These are phyloP conservation scores for Cephaloascus fragrans DNA, from an alignment of 805 yeast species.

Conservation along the genomic window DNA sequence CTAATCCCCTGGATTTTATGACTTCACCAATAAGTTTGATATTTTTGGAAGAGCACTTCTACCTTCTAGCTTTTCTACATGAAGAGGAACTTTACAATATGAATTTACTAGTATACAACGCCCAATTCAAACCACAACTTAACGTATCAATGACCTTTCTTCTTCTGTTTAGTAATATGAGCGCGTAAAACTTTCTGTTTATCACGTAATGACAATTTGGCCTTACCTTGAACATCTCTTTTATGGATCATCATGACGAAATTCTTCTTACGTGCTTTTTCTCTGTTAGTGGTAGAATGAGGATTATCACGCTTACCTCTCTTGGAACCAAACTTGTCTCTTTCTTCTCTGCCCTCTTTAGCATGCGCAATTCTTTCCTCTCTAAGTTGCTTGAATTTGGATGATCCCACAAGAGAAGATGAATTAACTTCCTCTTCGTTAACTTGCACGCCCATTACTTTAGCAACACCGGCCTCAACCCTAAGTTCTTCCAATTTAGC, in stretches of 20 bases:
- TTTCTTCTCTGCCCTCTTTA: constrained; percentile 85
- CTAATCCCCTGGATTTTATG: too few species aligned
- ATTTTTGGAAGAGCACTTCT: too few species aligned
- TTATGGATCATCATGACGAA: constrained; percentile 98
- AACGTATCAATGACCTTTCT: constrained; percentile 62
- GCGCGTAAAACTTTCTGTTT: constrained; percentile 80
- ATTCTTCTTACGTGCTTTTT: constrained; percentile 97
- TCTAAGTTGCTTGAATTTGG: constrained; percentile 72
- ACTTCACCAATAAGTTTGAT: constrained; percentile 27
- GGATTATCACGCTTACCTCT: constrained; percentile 69
- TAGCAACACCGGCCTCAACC: constrained; percentile 77
- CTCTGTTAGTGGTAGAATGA: constrained; percentile 90
- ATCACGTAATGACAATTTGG: constrained; percentile 80
- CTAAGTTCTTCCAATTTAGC: constrained; percentile 88
- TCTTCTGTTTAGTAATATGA: constrained; percentile 85
- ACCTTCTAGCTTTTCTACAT: too few species aligned
- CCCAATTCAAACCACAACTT: too few species aligned
- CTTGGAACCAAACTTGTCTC: constrained; percentile 84
- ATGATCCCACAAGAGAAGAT: constrained; percentile 62
- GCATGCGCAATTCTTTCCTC: constrained; percentile 87
- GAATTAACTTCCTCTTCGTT: constrained; percentile 88
- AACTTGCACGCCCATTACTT: constrained; percentile 50
- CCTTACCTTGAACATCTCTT: constrained; percentile 89
- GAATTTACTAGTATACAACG: constrained; percentile 31
- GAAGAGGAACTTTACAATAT: constrained; percentile 22